Base-by-base conservation (phyloP, 306 rosid genomes). In the Oemleria cerasiformis region DNA sequence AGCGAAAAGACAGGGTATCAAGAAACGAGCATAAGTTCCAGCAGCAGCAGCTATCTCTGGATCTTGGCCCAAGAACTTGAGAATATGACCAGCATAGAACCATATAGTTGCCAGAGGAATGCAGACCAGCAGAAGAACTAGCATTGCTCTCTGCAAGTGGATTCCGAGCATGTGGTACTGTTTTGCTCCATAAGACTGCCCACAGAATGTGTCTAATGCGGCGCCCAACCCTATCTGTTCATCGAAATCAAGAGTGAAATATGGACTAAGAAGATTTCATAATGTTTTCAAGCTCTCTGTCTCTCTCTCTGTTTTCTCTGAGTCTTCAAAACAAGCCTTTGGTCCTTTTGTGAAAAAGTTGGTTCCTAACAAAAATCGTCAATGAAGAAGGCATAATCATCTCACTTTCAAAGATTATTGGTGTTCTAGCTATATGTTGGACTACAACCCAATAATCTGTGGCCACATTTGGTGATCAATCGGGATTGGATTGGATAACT, bases 181-280 rank as follows among this genome's bases (percentile, higher is more conserved):
- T 62, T 78, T 74, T 54, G 80, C 86, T 14, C 86, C 83, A 58
- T 78, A 78, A 23, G 86, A 66, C 68, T 78, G 86, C 12, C 86
- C 86, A 45, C 83, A 82, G 19, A 78, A 74, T 2, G 86, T 82
- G 50, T 82, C 86, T 47, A 82, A 82, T 78, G 80, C 80, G 20
- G 77, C 74, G 36, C 74, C 75, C 86, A 82, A 73, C 63, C 84
- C 84, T n/a, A 76, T 47, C 84, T 81, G 14, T 53, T 58, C 38
- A 39, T 47, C 68, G 48, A 45, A 54, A 8, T 25, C 45, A 30
- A 23, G 15, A 34, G 21, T 6, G 17, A 20, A 65, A 20, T 14
- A 16, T 13, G 44, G 13, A 71, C 23, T 4, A 8, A 13, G 6
- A 15, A 34, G 30, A 50, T n/a, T 10, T 25, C 30, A 25, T 25